Base-by-base conservation (phyloP, 768 basidiomycete species). In the Gymnopilus junonius region DNA sequence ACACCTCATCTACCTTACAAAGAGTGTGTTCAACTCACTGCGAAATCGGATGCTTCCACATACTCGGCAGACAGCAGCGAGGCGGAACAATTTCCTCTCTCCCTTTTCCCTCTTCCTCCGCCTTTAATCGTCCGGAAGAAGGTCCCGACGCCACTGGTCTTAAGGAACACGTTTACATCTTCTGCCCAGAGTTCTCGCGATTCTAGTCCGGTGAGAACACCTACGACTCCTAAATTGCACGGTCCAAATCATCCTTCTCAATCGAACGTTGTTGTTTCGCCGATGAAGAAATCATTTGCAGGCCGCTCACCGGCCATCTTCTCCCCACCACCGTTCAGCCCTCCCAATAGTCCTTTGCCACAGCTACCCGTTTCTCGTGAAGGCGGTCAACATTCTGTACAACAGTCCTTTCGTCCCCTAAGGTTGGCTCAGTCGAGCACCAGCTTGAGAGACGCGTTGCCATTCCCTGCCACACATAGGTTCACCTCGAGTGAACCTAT, bases 141-240 rank as follows among this genome's bases (percentile, higher is more conserved):
- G 65, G 63, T 77, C 31, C 78, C 80, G 34, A 75, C 77, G 58
- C 79, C 81, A 25, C 75, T 83, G 55, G 71, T 79, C 20, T 69
- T 83, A 51, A 69, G 66, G 31, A 73, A 69, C 35, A 67, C 74
- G 50, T 70, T 70, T 23, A 67, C 73, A 25, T 69, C 77, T 10
- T 74, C 77, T 51, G 75, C 78, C 20, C 68, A 58, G 17, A 76
- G 75, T 59, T 79, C 80, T 25, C 65, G 66, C 39, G 79, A 82
- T 62, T 80, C 80, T 43, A 83, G 81, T 20, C 80, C 82, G 2
- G 65, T 80, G 12, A 70, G 76, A 55, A 83, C 81, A 34, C 82
- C 83, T 17, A 80, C 78, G 2, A 77, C 79, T 7, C 72, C 77
- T 40, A 70, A 69, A 25, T 64, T 66, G 48, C 62, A 64, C 37